phyloP scores from a whole-genome alignment of 305 asterid species.

The Solanum chacoense region DNA sequence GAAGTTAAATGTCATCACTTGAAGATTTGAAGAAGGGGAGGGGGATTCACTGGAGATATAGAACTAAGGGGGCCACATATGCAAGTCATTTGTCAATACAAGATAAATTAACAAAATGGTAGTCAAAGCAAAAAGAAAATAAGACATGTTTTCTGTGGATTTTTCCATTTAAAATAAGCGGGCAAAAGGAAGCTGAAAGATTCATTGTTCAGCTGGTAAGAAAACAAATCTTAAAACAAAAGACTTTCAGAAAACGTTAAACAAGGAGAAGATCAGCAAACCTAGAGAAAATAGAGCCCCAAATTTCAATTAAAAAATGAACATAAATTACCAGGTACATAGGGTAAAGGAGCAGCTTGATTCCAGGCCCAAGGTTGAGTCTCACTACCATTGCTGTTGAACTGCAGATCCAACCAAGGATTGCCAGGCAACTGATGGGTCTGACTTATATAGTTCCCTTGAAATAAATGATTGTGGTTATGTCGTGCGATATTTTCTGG shows the following conservation, averaged over 20 bases:
- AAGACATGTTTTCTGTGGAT: background rate
- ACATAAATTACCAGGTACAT: slow-evolving; percentile 43
- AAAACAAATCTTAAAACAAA: background rate
- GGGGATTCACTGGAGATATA: background rate
- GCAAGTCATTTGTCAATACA: background rate
- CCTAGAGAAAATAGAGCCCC: background rate
- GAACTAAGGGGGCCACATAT: background rate
- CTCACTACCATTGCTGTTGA: slow-evolving; percentile 16
- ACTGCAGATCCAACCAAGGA: slow-evolving; percentile 31
- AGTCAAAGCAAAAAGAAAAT: background rate
- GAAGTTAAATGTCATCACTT: background rate
- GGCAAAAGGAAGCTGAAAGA: background rate
- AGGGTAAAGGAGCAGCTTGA: slow-evolving; percentile 45
- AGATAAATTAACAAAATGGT: background rate
- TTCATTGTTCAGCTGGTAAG: background rate
- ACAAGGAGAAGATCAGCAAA: background rate
- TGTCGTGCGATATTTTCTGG: slow-evolving; percentile 37
- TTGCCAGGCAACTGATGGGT: slow-evolving; percentile 45
- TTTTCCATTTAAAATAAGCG: background rate
- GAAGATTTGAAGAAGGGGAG: background rate
- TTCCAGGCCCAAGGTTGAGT: slow-evolving; percentile 36
- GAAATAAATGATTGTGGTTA: slow-evolving; percentile 32
- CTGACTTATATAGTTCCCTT: slow-evolving; percentile 41
- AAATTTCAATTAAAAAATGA: background rate
- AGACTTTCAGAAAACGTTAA: background rate